Percentiles rank a stretch among this genome's conserved stretches.
Evolutionary conservation across 2,329 filamentous ascomycete species (phyloP).

Genomic region (Zalaria obscura): DNA sequence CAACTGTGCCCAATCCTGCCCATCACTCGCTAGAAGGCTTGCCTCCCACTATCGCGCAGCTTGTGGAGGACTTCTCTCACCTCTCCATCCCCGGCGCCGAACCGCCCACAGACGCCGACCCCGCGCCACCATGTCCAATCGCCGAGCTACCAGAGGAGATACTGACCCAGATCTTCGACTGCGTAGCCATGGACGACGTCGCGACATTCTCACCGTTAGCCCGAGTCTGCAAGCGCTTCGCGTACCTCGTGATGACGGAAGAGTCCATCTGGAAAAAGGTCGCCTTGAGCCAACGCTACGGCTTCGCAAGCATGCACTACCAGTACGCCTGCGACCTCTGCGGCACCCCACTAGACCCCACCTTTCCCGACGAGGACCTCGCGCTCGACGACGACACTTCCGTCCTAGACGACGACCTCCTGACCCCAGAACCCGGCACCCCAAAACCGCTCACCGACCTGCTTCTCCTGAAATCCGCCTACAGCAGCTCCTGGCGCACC

Average conservation of each 20-base stretch:
- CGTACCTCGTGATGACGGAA: constrained; percentile 72
- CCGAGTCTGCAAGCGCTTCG: constrained; percentile 73
- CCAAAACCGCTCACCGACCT: constrained; percentile 11
- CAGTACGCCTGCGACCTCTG: constrained; percentile 50
- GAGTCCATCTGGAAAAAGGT: constrained; percentile 75
- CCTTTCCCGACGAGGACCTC: constrained; percentile 9
- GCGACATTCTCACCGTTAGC: constrained; percentile 62
- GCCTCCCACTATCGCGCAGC: constrained; percentile 44
- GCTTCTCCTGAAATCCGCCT: constrained; percentile 13
- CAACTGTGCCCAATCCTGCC: constrained; percentile 38
- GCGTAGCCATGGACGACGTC: constrained; percentile 61
- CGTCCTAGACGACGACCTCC: neutral
- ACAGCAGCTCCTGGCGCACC: constrained; percentile 30
- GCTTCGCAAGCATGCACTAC: constrained; percentile 75
- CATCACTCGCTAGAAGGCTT: constrained; percentile 40
- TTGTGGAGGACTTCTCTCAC: constrained; percentile 62
- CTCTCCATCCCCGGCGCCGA: constrained; percentile 54
- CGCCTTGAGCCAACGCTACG: constrained; percentile 55
- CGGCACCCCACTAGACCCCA: constrained; percentile 25
- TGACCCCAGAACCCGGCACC: constrained; percentile 3
- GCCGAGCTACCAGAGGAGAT: constrained; percentile 70
- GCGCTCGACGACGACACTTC: constrained; percentile 7
- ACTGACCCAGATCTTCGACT: constrained; percentile 60
- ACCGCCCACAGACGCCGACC: constrained; percentile 56
- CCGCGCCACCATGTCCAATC: constrained; percentile 67